Evolutionary conservation across 768 basidiomycete genomes (phyloP).

Genomic region (Hemileccinum rubropunctum): DNA sequence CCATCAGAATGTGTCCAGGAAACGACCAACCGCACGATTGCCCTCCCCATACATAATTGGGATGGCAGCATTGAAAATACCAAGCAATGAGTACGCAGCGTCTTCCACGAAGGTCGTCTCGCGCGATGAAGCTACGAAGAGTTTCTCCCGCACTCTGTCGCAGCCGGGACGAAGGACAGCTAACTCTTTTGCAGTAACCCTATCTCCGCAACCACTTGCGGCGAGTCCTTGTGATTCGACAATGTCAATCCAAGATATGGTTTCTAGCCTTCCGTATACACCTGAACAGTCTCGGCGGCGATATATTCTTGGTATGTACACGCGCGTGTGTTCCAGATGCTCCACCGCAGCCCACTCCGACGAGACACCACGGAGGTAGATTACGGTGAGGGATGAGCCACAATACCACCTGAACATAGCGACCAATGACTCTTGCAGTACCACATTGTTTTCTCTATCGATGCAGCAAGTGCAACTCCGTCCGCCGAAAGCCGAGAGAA

Average conservation of each 20-base stretch:
- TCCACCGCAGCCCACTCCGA: conserved; percentile 1
- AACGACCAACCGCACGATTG: conserved; percentile 4
- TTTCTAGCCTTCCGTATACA: conserved; percentile 12
- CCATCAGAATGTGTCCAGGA: conserved; percentile 13
- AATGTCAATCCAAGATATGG: conserved; percentile 4
- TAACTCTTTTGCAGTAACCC: conserved; percentile 1
- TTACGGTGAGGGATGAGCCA: conserved; percentile 3
- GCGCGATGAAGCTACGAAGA: conserved; percentile 11
- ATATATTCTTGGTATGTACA: conserved; percentile 4
- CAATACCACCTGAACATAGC: conserved; percentile 16
- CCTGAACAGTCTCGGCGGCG: conserved; percentile 6
- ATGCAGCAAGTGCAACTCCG: conserved; percentile 17
- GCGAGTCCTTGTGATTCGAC: not conserved
- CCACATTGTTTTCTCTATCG: not conserved
- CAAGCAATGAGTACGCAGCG: conserved; percentile 11
- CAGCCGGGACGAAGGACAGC: conserved; percentile 7
- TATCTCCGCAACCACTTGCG: not conserved
- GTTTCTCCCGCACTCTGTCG: conserved; percentile 15
- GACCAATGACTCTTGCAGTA: conserved; percentile 11
- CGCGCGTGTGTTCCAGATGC: conserved; percentile 9
- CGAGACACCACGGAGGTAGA: conserved; percentile 8
- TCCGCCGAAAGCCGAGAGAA: conserved; percentile 10
- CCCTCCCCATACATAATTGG: conserved; percentile 15
- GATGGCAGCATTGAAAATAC: conserved; percentile 11
- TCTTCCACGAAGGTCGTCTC: conserved; percentile 9